phyloP scores from a whole-genome alignment of 2,329 filamentous ascomycete species.

The Leptographium galeiforme region DNA sequence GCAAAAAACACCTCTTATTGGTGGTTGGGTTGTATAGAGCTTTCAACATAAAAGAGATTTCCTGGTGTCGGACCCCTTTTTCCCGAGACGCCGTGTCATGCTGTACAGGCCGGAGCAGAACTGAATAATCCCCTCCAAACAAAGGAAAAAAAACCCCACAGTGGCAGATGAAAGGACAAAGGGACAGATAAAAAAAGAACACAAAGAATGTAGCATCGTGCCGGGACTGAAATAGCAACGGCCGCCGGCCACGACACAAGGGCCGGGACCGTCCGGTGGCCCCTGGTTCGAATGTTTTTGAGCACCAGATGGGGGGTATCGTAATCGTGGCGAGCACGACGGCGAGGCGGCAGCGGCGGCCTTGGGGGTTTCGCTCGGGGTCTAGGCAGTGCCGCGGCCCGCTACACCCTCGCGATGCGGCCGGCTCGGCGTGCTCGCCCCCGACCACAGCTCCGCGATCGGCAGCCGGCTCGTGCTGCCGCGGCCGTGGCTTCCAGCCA shows the following conservation, averaged over 20 bases:
- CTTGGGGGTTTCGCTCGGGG: too few relatives aligned
- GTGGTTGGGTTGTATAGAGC: not conserved
- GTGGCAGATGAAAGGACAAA: not conserved
- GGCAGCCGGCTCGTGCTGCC: not conserved
- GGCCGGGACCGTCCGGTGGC: too few relatives aligned
- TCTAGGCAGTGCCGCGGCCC: too few relatives aligned
- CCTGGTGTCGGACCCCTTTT: not conserved
- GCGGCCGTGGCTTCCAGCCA: not conserved
- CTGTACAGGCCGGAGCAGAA: slow-evolving; percentile 2
- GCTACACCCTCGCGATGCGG: too few relatives aligned
- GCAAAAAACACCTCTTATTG: not conserved
- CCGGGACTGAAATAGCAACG: not conserved
- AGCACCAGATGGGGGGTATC: too few relatives aligned
- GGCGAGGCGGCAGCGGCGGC: too few relatives aligned
- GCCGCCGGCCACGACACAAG: too few relatives aligned
- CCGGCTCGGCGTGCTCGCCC: not conserved
- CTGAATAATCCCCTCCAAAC: not conserved
- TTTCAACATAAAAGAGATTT: not conserved
- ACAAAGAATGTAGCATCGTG: not conserved
- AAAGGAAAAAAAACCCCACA: not conserved
- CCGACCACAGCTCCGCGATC: not conserved
- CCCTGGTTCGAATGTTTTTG: too few relatives aligned
- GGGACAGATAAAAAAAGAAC: not conserved
- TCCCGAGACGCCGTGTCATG: slow-evolving; percentile 7
- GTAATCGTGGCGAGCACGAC: too few relatives aligned